phyloP scores from a whole-genome alignment of 345 rosid genomes.

The Carallia brachiata region DNA sequence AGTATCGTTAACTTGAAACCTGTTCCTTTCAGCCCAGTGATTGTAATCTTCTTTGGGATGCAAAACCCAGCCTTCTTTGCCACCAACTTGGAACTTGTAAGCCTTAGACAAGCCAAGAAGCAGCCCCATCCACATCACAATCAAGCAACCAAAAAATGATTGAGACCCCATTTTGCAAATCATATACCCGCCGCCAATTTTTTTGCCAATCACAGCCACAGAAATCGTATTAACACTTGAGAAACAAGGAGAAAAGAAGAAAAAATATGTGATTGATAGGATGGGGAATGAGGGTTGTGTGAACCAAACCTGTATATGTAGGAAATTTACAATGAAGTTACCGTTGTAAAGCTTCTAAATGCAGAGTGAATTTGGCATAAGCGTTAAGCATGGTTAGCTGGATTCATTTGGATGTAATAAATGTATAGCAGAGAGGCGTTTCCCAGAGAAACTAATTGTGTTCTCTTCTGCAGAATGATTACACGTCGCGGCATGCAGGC shows the following conservation, averaged over 20 bases:
- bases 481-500: no score
- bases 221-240: neutral
- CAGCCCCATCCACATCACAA: slow-evolving; percentile 11
- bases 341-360: slow-evolving; percentile 29
- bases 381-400: slow-evolving; percentile 21
- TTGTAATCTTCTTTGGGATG: slow-evolving; percentile 61
- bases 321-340: slow-evolving; percentile 21
- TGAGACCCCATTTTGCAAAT: slow-evolving; percentile 30
- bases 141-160: slow-evolving; percentile 12
- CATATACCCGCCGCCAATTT: no score
- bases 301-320: slow-evolving; percentile 23
- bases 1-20: slow-evolving; percentile 85
- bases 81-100: slow-evolving; percentile 61
- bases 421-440: slow-evolving; percentile 33
- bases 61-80: slow-evolving; percentile 73
- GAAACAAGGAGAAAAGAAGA: neutral
- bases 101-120: slow-evolving; percentile 27
- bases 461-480: no score
- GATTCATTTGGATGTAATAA: slow-evolving; percentile 4
- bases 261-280: neutral
- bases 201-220: neutral
- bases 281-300: neutral
- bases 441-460: slow-evolving; percentile 4
- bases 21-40: slow-evolving; percentile 77
- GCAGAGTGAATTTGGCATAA: neutral